Evolutionary conservation across 2,329 filamentous ascomycete genomes (phyloP).

Genomic region (Juglanconis oblonga): DNA sequence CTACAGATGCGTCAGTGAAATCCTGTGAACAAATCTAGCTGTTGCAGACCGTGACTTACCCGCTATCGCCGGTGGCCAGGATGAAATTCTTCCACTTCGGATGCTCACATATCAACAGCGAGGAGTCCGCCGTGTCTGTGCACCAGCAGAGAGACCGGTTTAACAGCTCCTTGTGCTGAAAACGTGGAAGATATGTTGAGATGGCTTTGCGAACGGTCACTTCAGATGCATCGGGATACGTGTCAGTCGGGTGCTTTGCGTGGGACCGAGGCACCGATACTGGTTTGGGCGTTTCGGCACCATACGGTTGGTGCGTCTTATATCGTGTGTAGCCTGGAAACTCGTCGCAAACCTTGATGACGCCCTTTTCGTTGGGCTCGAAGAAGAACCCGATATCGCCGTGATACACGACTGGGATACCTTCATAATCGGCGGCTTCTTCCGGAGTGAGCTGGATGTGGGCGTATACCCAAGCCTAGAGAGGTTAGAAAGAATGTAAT

Average conservation of each 20-base stretch:
- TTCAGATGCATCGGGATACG: slow-evolving; percentile 33
- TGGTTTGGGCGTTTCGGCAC: slow-evolving; percentile 24
- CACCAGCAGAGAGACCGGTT: slow-evolving; percentile 34
- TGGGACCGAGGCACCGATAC: slow-evolving; percentile 35
- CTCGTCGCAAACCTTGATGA: slow-evolving; percentile 37
- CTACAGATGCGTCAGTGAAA: slow-evolving; percentile 23
- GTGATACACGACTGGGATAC: slow-evolving; percentile 42
- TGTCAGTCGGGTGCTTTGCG: slow-evolving; percentile 34
- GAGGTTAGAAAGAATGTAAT: not conserved
- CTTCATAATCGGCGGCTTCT: slow-evolving; percentile 39
- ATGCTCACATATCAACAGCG: slow-evolving; percentile 34
- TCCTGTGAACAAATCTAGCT: not conserved
- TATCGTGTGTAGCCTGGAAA: slow-evolving; percentile 38
- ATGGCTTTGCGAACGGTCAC: slow-evolving; percentile 28
- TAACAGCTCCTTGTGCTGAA: slow-evolving; percentile 27
- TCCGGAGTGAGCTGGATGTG: slow-evolving; percentile 40
- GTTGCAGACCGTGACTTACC: slow-evolving; percentile 29
- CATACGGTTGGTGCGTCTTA: slow-evolving; percentile 32
- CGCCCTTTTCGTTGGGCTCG: slow-evolving; percentile 40
- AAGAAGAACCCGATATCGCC: slow-evolving; percentile 48
- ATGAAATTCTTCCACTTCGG: slow-evolving; percentile 42
- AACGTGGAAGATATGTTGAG: slow-evolving; percentile 28
- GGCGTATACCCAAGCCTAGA: slow-evolving; percentile 42
- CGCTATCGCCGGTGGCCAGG: slow-evolving; percentile 44
- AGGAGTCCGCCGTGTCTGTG: slow-evolving; percentile 32